Conservation (phyloP, 306 rosid genomes). For the Dryas alaskensis region DNA sequence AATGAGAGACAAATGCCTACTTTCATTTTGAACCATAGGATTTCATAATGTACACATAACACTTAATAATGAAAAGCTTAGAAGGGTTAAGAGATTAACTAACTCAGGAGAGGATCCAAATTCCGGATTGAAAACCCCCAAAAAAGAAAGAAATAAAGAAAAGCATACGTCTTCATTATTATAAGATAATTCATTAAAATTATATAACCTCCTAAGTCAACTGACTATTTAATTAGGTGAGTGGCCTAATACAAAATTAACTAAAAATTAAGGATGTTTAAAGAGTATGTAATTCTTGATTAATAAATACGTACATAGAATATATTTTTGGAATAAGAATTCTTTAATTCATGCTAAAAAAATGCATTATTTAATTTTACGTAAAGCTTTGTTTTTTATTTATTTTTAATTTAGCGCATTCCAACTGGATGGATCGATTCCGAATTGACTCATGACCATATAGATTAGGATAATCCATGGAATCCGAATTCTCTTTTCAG, state of each 20-base stretch:
- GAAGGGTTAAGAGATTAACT: no score
- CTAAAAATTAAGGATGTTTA: no score
- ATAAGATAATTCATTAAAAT: neutral
- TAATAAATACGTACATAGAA: neutral
- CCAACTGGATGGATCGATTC: constrained; percentile 42
- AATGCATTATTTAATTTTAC: neutral
- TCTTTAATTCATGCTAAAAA: neutral
- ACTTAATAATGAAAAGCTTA: no score
- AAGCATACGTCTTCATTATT: no score
- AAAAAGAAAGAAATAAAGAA: neutral
- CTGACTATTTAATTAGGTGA: neutral
- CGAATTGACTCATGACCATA: constrained; percentile 43
- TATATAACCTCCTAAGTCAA: neutral
- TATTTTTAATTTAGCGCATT: constrained; percentile 3
- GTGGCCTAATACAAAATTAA: neutral
- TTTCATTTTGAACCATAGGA: no score
- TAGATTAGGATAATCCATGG: constrained; percentile 19
- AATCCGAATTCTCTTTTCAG: constrained; percentile 43
- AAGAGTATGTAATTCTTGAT: neutral
- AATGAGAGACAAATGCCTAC: no score
- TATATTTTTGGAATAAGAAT: neutral
- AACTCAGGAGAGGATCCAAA: no score
- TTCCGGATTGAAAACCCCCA: no score
- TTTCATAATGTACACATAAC: no score
- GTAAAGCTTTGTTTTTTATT: no score